Base-by-base conservation (phyloP, 192 early-diverging fungal genomes). In the Backusella liffmaniae region DNA sequence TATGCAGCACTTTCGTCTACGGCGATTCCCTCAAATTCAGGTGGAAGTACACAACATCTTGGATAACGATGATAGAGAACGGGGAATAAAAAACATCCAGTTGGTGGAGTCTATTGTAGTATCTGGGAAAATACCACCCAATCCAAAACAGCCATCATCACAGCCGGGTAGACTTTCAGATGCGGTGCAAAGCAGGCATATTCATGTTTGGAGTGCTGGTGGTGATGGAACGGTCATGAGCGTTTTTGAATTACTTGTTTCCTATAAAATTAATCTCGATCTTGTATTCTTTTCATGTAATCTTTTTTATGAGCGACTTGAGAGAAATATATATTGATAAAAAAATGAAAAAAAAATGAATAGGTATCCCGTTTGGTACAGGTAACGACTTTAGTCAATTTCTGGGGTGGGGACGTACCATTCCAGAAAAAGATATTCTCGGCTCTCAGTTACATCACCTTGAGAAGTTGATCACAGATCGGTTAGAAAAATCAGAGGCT, bases 191-290 rank as follows among this genome's bases (percentile, higher is more conserved):
- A 75, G 74, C 32, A 36, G 74, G 37, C 77, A 91, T 77, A 79
- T 93, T 72, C 92, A 93, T 79, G 88, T 91, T 26, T 93, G 92
- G 92, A 89, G 87, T 73, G 92, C 91, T 3, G 92, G 92, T 41
- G 92, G 92, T 23, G 92, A 93, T 80, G 92, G 92, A 34, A 93
- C 92, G 1, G 88, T 93, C 49, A 92, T 91, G 84, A 84, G 88
- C 9, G 90, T 92, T 8, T 79, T 92, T 46, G 90, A 91, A 73
- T 79, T 84, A 41, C 79, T 93, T 75, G 88, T 92, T 74, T 73
- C 77, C 18, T 82, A 91, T 73, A 83, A 85, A 29, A 86, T 92
- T 66, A 87, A 91, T 53, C 83, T 90, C 32, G 83, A 90, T 39
- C 86, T 86, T n/a, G 79, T 93, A 59, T 92, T 85, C 77, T 92